phyloP scores from a whole-genome alignment of 169 alveolate species.

The Eimeria maxima region DNA sequence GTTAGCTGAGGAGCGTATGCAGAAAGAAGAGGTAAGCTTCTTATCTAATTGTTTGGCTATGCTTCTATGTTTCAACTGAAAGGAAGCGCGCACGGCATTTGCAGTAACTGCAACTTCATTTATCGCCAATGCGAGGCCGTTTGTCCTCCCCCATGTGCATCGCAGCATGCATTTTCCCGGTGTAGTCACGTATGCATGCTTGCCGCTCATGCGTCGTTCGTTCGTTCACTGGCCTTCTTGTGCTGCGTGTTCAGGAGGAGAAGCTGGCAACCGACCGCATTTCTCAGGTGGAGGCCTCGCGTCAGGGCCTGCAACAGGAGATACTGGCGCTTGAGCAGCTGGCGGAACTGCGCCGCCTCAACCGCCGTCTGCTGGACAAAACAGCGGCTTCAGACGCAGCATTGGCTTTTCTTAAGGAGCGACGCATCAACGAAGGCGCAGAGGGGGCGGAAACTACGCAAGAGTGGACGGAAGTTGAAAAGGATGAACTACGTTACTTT shows the following conservation, averaged over 20 bases:
- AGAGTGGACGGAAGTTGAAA: conserved; percentile 48
- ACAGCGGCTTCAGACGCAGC: conserved; percentile 82
- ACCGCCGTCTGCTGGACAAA: conserved; percentile 80
- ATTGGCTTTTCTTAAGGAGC: conserved; percentile 84
- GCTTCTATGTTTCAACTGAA: too few species aligned
- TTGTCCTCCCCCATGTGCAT: background rate
- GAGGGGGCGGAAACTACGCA: background rate
- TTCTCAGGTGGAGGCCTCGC: conserved; percentile 81
- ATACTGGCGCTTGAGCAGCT: conserved; percentile 81
- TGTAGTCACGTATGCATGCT: background rate
- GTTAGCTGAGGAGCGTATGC: conserved; percentile 73
- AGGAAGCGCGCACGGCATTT: too few species aligned
- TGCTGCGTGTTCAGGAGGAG: conserved; percentile 33
- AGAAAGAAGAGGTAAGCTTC: conserved; percentile 67
- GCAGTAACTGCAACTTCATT: too few species aligned
- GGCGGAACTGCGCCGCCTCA: conserved; percentile 82
- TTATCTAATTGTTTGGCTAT: background rate
- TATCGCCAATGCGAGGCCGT: too few species aligned
- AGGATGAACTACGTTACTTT: conserved; percentile 24
- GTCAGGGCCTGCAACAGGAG: conserved; percentile 82
- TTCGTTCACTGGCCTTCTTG: background rate
- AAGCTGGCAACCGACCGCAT: conserved; percentile 84
- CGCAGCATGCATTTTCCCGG: background rate
- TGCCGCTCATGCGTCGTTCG: background rate
- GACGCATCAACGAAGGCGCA: conserved; percentile 12